Base-by-base conservation (phyloP, 305 asterid genomes). In the Stenogyne calaminthoides region DNA sequence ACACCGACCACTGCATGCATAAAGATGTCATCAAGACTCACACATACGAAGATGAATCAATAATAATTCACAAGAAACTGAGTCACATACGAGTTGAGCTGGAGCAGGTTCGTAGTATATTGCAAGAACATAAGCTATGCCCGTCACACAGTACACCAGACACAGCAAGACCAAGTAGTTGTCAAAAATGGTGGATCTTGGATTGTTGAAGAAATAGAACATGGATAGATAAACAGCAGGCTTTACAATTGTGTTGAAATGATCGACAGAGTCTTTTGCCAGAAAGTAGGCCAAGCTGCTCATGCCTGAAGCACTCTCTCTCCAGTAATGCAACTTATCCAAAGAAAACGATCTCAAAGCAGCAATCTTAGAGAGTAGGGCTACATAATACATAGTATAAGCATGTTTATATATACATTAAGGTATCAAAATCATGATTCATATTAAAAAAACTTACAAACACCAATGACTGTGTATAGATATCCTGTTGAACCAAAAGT, bases 161-260 rank as follows among this genome's bases (percentile, higher is more conserved):
- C 95, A 84, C 18, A 90, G 73, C 76, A 90, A 76, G 66, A 90
- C 95, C 18, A 87, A 7, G 82, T 88, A 90, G 51, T 90, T 90
- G 76, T 88, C 93, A 46, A 75, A 83, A 70, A 90, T 81, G 63
- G 89, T 70, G 6, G 96, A 87, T 75, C 96, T 79, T 1, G 95
- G 96, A 72, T 88, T 88, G 89, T 88, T 90, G 88, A 90, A 90
- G 91, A 84, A 90, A 77, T 88, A 90, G 85, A 90, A 90, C 93
- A 88, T 90, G 0, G 95, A 90, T 27, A 88, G 87, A 74, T 90
- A 90, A 42, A 90, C 92, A 16, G 93, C 96, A 12, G 96, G 95
- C 80, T 88, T 85, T 34, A 90, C 40, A 49, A 87, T 75, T 7
- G 96, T 90, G 78, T 77, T 90, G 93, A 90, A 84, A 73, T 87